Conservation (phyloP, 441 rosid genomes). For the Populus hybrid region DNA sequence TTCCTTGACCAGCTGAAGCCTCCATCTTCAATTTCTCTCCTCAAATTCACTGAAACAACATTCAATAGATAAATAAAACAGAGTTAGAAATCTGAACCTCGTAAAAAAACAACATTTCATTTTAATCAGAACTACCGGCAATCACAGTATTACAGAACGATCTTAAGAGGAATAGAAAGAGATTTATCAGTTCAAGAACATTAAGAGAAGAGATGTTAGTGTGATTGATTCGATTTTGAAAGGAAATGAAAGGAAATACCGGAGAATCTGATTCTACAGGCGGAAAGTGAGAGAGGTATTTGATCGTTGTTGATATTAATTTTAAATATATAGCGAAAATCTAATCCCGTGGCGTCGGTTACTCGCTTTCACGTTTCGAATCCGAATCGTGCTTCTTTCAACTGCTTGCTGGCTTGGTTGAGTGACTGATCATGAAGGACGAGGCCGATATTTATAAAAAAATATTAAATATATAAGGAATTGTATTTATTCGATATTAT, state of each 20-base stretch:
- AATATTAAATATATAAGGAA: too few species aligned
- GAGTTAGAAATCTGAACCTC: not conserved
- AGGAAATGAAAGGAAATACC: not conserved
- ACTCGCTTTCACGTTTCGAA: not conserved
- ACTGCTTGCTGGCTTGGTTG: too few species aligned
- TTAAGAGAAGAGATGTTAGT: not conserved
- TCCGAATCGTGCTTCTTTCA: too few species aligned
- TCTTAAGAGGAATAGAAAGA: not conserved
- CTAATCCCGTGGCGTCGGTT: not conserved
- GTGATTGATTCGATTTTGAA: not conserved
- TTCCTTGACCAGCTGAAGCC: slow-evolving; percentile 34
- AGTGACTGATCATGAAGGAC: too few species aligned
- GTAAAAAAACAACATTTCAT: too few species aligned
- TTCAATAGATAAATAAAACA: not conserved
- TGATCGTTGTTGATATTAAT: too few species aligned
- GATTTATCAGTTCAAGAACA: not conserved
- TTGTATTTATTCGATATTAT: too few species aligned
- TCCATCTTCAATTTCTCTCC: slow-evolving; percentile 41
- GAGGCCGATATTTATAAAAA: too few species aligned
- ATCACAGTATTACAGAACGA: too few species aligned
- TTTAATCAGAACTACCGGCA: too few species aligned
- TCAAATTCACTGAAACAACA: not conserved
- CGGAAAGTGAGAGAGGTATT: not conserved
- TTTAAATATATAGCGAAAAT: too few species aligned
- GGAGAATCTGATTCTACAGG: not conserved